Conservation (phyloP, 768 basidiomycete genomes). For the Leccinum rimulosum region DNA sequence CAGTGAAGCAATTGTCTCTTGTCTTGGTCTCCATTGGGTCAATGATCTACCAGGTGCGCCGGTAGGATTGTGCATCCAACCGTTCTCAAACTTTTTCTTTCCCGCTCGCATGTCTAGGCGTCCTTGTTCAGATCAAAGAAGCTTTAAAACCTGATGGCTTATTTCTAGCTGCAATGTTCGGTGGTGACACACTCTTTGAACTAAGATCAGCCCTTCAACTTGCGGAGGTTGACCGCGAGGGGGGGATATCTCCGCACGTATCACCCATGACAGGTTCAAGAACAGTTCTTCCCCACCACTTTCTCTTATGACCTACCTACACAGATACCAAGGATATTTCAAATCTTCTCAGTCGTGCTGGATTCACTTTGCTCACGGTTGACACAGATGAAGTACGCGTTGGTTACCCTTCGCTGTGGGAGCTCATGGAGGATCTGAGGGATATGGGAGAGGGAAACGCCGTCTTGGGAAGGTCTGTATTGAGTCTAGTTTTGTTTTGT, state of each 20-base stretch:
- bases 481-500: neutral
- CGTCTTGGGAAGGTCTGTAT: conserved; percentile 70
- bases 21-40: conserved; percentile 92
- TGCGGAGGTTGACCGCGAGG: conserved; percentile 90
- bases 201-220: conserved; percentile 92
- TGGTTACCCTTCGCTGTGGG: conserved; percentile 93
- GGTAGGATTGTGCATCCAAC: neutral
- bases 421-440: conserved; percentile 87
- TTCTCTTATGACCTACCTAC: conserved; percentile 4
- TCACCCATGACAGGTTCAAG: conserved; percentile 94
- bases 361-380: conserved; percentile 91
- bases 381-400: conserved; percentile 93
- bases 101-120: conserved; percentile 44
- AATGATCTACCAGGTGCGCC: conserved; percentile 89
- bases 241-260: conserved; percentile 93
- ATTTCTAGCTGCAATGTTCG: conserved; percentile 92
- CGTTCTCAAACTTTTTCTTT: conserved; percentile 1
- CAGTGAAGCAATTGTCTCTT: conserved; percentile 90
- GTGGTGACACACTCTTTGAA: conserved; percentile 96
- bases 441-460: conserved; percentile 98
- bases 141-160: conserved; percentile 87
- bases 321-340: conserved; percentile 91
- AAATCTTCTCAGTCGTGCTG: conserved; percentile 87
- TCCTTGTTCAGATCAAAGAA: conserved; percentile 83
- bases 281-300: neutral